Evolutionary conservation across 176 grass and related monocot species (phyloP).

Genomic region (Microstegium vimineum): DNA sequence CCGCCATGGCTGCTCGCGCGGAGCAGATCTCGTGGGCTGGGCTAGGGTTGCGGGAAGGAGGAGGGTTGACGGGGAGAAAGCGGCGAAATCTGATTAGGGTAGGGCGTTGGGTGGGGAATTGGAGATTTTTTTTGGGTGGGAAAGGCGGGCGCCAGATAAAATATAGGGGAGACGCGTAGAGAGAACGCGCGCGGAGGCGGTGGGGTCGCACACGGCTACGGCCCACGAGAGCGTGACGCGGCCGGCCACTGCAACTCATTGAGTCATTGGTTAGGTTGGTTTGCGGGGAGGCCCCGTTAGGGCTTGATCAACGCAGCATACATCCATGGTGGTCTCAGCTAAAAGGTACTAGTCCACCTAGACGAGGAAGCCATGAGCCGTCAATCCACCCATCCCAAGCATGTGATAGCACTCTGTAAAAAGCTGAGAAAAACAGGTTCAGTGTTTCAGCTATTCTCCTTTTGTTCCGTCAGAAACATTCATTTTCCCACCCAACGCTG

Average conservation of each 20-base stretch:
- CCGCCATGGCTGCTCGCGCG: conserved; percentile 49
- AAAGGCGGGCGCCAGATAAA: neutral
- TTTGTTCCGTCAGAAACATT: no score
- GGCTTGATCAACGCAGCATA: no score
- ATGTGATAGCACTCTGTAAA: no score
- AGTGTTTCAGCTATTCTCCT: no score
- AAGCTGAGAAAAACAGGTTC: no score
- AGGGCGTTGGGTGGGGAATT: conserved; percentile 21
- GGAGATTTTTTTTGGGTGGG: conserved; percentile 11
- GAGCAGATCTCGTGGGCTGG: conserved; percentile 22
- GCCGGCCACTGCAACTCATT: neutral
- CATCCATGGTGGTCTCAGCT: no score
- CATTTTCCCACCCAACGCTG: no score
- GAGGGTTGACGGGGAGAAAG: neutral
- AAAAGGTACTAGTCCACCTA: no score
- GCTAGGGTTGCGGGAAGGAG: neutral
- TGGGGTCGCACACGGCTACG: neutral
- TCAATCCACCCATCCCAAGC: no score
- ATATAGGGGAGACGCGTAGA: conserved; percentile 28
- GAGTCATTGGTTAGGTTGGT: no score
- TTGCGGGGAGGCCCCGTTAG: no score
- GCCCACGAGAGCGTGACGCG: conserved; percentile 11
- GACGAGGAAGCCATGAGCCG: no score
- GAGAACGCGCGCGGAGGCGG: conserved; percentile 21
- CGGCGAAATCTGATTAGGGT: conserved; percentile 41